Evolutionary conservation across 2,329 filamentous ascomycete species (phyloP), one percentile per base, ranked within the genome.

Genomic region (Tolypocladium paradoxum): DNA sequence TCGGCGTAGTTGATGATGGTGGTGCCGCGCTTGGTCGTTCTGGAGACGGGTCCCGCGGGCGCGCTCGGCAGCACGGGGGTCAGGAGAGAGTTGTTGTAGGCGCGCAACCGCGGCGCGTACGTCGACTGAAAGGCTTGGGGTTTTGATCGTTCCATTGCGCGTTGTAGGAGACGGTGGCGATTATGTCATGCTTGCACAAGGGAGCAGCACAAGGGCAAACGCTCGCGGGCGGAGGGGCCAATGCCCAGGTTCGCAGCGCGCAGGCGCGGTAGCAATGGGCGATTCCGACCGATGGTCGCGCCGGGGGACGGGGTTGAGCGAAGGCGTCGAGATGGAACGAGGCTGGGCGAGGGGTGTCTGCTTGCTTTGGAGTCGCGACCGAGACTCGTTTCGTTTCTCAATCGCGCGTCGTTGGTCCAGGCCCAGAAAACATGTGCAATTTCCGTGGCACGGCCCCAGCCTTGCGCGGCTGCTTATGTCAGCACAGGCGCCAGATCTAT

Each of bases 1-100:
- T 99, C 93, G 27, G 93, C 92, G 66, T 99, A 99, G 73, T 96
- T 99, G 72, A 97, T 93, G 58, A 92, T 88, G 35, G 89, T 93
- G 2, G 93, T 97, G 54, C 93, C 93, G 70, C 93, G 87, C 75
- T 99, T 97, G 9, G 93, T 97, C n/a, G 88, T 95, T 66, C 92
- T 83, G 62, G 88, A 79, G 55, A 81, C 74, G 38, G 85, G 81
- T 27, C 83, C 84, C 2, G 81, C 70, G n/a, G 82, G 78, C 54
- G 76, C 76, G 57, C 83, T 84, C 53, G 87, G 88, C 56, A 92
- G 81, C 57, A 93, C 84, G 36, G 92, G 91, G 27, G 88, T 89
- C 56, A 96, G 81, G 53, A 97, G 83, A 37, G 92, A 89, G 74
- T 97, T 97, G 68, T 87, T 88, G 74, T 95, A 96, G 58, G 84